These are phyloP conservation scores for Calycina marina DNA, from an alignment of 2,329 filamentous ascomycete genomes.

Conservation along the genomic window DNA sequence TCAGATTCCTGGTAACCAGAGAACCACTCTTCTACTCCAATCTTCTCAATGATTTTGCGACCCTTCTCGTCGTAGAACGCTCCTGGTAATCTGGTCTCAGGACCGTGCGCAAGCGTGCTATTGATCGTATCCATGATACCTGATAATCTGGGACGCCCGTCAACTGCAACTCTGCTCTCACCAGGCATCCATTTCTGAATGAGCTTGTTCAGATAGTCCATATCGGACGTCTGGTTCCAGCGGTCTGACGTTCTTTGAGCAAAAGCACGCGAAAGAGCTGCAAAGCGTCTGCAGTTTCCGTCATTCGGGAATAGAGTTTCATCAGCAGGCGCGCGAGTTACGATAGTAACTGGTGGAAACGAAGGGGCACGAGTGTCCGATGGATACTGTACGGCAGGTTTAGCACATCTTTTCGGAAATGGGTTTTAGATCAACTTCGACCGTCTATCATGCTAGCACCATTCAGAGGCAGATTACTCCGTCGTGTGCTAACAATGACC, in stretches of 20 bases:
- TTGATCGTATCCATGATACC: constrained; percentile 95
- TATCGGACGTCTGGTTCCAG: constrained; percentile 67
- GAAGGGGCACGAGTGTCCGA: constrained; percentile 30
- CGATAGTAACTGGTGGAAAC: constrained; percentile 49
- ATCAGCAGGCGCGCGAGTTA: constrained; percentile 48
- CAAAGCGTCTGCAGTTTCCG: constrained; percentile 56
- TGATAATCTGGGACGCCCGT: constrained; percentile 68
- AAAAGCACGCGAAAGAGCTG: constrained; percentile 53
- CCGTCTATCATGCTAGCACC: no score
- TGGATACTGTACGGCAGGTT: no score
- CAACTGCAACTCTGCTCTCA: constrained; percentile 57
- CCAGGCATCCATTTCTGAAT: constrained; percentile 79
- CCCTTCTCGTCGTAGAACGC: constrained; percentile 77
- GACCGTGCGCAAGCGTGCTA: constrained; percentile 70
- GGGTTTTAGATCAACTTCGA: no score
- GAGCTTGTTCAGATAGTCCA: constrained; percentile 66
- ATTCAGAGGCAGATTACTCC: no score
- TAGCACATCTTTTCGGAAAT: no score
- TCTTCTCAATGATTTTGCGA: constrained; percentile 51
- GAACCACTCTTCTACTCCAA: constrained; percentile 88
- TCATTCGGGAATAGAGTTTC: constrained; percentile 76
- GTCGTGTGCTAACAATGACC: no score
- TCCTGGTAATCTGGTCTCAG: constrained; percentile 60
- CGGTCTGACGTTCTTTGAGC: constrained; percentile 54
- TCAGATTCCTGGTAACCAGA: constrained; percentile 67